Conservation (phyloP, 2,329 filamentous ascomycete species). For the Elsinoe fawcettii region DNA sequence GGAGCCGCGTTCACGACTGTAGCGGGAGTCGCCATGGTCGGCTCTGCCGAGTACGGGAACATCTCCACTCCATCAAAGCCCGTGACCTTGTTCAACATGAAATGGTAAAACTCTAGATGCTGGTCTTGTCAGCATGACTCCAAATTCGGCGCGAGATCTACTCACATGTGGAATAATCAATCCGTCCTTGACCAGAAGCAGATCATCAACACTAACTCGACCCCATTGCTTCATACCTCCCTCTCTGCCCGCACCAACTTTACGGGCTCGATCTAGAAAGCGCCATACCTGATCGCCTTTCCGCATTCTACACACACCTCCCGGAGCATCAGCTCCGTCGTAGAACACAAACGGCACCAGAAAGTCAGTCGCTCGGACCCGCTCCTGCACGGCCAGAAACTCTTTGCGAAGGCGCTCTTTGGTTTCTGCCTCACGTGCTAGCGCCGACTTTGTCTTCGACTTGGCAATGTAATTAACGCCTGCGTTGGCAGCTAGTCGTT, state of each 20-base stretch:
- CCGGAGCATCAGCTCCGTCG: constrained; percentile 82
- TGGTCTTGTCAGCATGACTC: constrained; percentile 32
- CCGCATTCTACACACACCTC: constrained; percentile 75
- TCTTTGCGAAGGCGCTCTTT: constrained; percentile 68
- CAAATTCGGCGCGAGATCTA: constrained; percentile 23
- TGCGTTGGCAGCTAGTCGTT: constrained; percentile 53
- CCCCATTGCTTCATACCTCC: constrained; percentile 75
- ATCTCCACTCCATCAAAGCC: constrained; percentile 62
- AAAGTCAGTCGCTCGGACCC: constrained; percentile 82
- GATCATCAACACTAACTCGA: constrained; percentile 83
- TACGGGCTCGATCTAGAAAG: constrained; percentile 83
- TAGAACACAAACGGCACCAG: constrained; percentile 94
- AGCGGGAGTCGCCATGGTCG: constrained; percentile 36
- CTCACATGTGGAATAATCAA: constrained; percentile 90
- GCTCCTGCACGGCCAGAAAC: constrained; percentile 74
- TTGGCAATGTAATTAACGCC: constrained; percentile 61
- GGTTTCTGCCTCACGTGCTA: constrained; percentile 71
- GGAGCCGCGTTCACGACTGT: not conserved
- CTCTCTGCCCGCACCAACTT: constrained; percentile 70
- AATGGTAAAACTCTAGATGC: constrained; percentile 98
- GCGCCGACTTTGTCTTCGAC: constrained; percentile 63
- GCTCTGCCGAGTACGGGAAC: constrained; percentile 63
- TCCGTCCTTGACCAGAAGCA: constrained; percentile 85
- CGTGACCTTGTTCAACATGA: constrained; percentile 77
- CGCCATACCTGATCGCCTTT: constrained; percentile 93